Conservation (phyloP, 257 asterid species). For the Fraxinus cuspidata region DNA sequence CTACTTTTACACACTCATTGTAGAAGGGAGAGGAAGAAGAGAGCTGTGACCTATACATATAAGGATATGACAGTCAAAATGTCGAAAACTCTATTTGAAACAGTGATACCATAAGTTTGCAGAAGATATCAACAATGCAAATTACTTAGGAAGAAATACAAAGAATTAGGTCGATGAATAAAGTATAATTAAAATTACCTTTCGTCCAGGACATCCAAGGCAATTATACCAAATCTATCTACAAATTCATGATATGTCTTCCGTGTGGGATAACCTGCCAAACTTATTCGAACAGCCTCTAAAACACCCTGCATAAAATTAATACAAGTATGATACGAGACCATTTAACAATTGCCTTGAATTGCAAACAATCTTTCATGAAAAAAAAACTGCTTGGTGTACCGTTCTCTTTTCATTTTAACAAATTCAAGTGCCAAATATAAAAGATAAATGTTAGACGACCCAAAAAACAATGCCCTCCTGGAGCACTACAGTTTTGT, state of each 20-base stretch:
- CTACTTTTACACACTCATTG: neutral
- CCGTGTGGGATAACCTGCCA: constrained; percentile 99
- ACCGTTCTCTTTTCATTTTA: neutral
- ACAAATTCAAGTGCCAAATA: neutral
- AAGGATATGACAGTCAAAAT: constrained; percentile 18
- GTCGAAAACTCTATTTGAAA: constrained; percentile 4
- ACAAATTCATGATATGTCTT: constrained; percentile 93
- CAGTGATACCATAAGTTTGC: neutral
- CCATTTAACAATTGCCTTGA: neutral
- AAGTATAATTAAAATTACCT: constrained; percentile 50
- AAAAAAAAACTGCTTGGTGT: neutral
- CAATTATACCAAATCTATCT: constrained; percentile 88
- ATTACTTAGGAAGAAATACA: constrained; percentile 7
- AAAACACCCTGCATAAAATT: constrained; percentile 80
- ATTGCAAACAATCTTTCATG: neutral
- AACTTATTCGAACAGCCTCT: constrained; percentile 98
- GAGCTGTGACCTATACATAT: constrained; percentile 13
- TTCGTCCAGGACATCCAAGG: constrained; percentile 72
- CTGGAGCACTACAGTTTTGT: neutral
- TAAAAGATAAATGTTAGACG: neutral
- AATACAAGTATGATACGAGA: constrained; percentile 20
- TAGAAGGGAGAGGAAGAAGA: constrained; percentile 5
- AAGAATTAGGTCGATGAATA: constrained; percentile 18
- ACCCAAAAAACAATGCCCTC: neutral
- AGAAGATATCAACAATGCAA: neutral